Base-by-base conservation (phyloP, 768 basidiomycete genomes). In the Boletales sp. region DNA sequence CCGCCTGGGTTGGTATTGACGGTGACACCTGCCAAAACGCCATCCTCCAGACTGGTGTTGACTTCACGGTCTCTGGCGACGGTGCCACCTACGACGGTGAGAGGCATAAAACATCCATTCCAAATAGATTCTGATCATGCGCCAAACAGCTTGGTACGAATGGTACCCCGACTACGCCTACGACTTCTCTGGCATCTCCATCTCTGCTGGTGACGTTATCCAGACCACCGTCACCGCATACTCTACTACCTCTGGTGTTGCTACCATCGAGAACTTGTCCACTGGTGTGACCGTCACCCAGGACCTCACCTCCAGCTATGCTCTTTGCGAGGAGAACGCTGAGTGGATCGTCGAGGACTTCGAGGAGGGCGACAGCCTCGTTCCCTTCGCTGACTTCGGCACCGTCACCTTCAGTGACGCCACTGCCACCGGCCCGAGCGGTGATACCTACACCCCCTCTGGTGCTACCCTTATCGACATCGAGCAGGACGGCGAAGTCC, bases 1-100 rank as follows among this genome's bases (percentile, higher is more conserved):
- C 52, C 45, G 59, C 59, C 27, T 63, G 62, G 59, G 56, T 63
- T 29, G 61, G 61, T 29, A 61, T 63, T n/a, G 61, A 63, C 8
- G 55, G 58, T 47, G 51, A 57, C 36, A 48, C 40, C 12, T 53
- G 55, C 34, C 5, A 1, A 7, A 52, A 12, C 9, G 53, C 53
- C 13, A 56, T 60, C 42, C 55, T 62, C 43, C 58, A 63, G 47
- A 53, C 58, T 8, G 60, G 60, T 29, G 13, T 62, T 13, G 52
- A 54, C 48, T 52, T 56, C 42, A 56, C 15, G 0, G 4, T 61
- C 37, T 8, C 2, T 1, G 5, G 12, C 11, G 56, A 48, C 0
- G 5, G 0, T 4, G 45, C 30, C 30, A 45, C 55, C 30, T 61
- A 56, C 24, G 43, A 48, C 48, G 56, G 56, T 59, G 12, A 48